These are phyloP conservation scores for Wickerhamiella spandovensis DNA, from an alignment of 805 yeast species.

Conservation along the genomic window DNA sequence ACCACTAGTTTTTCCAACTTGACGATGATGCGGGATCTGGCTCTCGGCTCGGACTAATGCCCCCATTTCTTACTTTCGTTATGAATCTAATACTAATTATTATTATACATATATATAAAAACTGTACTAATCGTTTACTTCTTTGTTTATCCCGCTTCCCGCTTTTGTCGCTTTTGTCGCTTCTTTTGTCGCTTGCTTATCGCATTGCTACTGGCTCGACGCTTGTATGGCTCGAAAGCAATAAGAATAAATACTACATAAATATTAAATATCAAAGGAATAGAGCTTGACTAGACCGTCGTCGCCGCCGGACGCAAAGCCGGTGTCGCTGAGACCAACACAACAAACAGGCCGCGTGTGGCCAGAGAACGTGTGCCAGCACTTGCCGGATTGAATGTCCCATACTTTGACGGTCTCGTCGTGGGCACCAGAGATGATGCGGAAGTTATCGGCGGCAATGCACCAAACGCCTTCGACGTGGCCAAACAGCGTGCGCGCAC, in stretches of 20 bases:
- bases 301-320: conserved; percentile 83
- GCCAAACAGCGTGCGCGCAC: conserved; percentile 90
- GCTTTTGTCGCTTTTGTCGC: too few species aligned
- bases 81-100: not conserved
- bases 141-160: too few species aligned
- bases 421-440: conserved; percentile 90
- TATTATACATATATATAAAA: not conserved
- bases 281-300: conserved; percentile 77
- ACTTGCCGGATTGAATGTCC: conserved; percentile 90
- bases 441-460: conserved; percentile 86
- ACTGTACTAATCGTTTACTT: not conserved
- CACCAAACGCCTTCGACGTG: conserved; percentile 99
- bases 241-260: conserved; percentile 1
- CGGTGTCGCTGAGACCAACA: conserved; percentile 78
- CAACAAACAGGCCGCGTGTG: conserved; percentile 41
- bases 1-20: not conserved
- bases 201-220: too few species aligned
- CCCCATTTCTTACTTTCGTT: not conserved
- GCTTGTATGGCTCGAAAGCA: too few species aligned
- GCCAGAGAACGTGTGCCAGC: conserved; percentile 85
- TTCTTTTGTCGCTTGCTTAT: too few species aligned
- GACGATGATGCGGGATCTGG: not conserved
- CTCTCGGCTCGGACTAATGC: not conserved
- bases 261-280: conserved; percentile 39
- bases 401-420: conserved; percentile 82